Evolutionary conservation across 345 rosid genomes (phyloP), one percentile per base, ranked within the genome.

Genomic region (Pelargonium nanum): DNA sequence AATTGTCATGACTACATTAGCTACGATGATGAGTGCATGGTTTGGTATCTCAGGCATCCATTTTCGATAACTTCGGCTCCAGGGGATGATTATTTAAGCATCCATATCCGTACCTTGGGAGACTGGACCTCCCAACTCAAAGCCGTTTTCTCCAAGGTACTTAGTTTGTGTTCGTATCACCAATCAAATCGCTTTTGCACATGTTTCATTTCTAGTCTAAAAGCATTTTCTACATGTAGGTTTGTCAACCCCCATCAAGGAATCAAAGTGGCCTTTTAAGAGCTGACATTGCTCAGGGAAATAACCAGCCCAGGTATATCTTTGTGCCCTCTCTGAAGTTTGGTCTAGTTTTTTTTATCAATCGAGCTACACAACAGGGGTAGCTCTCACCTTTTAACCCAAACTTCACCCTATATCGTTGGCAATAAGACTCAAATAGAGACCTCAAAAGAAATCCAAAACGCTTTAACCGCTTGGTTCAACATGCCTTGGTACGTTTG

Each of bases 121-220:
- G 97, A 89, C 55, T 86, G 91, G 97, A 89, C 95, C 53, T 67
- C 82, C 4, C 83, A 86, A 58, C 89, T 86, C 68, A 89, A 81
- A 69, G 25, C 77, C 54, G 68, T 81, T 19, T 86, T 85, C 71
- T 71, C 75, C 0, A 76, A 80, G 86, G 94, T 86, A 66, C n/a
- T n/a, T n/a, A n/a, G n/a, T n/a, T n/a, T n/a, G n/a, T n/a, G n/a
- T n/a, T n/a, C n/a, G n/a, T n/a, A n/a, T n/a, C n/a, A n/a, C n/a
- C n/a, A n/a, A n/a, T n/a, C n/a, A n/a, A n/a, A n/a, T 15, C 4
- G 5, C 22, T 50, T 4, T 0, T 26, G 56, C 15, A 24, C 52
- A 12, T 12, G 7, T 48, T 48, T 48, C 1, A 6, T 12, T 48
- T 48, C n/a, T 48, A 12, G 17, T 6, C n/a, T 1, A 48, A 12